phyloP scores from a whole-genome alignment of 768 basidiomycete species.

The Lentinula edodes region DNA sequence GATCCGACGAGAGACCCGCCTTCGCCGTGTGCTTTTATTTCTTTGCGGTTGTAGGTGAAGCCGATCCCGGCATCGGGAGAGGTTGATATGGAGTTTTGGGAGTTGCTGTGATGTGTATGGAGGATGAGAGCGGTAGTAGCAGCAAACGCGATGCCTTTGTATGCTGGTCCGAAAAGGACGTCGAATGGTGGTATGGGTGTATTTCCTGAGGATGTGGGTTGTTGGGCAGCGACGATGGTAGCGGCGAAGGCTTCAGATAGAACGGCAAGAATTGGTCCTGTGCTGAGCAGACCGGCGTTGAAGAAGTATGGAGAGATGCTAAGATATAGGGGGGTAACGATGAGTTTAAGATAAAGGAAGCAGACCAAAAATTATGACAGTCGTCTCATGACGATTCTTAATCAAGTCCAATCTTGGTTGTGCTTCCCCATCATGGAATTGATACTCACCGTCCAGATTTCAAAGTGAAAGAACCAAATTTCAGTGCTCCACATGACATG shows the following conservation, averaged over 20 bases:
- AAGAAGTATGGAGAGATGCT: conserved; percentile 96
- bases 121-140: conserved; percentile 78
- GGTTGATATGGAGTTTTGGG: conserved; percentile 3
- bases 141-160: conserved; percentile 95
- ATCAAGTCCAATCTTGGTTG: too few relatives aligned
- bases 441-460: conserved; percentile 86
- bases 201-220: conserved; percentile 14
- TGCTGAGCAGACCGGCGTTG: conserved; percentile 86
- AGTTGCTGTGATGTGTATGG: conserved; percentile 52
- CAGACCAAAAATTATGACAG: too few relatives aligned
- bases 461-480: conserved; percentile 88
- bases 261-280: conserved; percentile 72
- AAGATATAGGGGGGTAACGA: not conserved
- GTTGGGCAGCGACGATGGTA: conserved; percentile 57
- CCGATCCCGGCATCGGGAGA: conserved; percentile 37
- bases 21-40: conserved; percentile 94
- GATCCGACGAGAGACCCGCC: conserved; percentile 90
- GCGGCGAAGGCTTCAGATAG: conserved; percentile 81
- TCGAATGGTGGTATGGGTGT: conserved; percentile 48
- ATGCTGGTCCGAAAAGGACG: conserved; percentile 92
- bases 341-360: too few relatives aligned
- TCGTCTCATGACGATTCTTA: too few relatives aligned
- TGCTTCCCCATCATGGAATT: not conserved
- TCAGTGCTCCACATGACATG: conserved; percentile 68
- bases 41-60: conserved; percentile 92